These are phyloP conservation scores for Purshia tridentata DNA, from an alignment of 306 rosid species.

Conservation along the genomic window DNA sequence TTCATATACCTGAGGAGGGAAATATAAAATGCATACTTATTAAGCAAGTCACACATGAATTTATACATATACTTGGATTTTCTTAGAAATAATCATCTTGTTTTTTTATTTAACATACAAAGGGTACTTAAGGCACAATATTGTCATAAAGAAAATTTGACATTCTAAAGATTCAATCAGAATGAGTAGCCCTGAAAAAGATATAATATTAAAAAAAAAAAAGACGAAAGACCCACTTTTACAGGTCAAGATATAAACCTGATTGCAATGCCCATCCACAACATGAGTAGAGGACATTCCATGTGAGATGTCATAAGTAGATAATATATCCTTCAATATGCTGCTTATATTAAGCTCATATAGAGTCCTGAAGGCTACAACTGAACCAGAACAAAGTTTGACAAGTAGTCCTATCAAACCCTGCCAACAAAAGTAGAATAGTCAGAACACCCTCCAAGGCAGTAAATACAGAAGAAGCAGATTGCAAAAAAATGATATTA, in stretches of 20 bases:
- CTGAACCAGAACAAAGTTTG: slow-evolving; percentile 81
- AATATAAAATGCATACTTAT: slow-evolving; percentile 9
- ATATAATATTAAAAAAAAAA: too few relatives aligned
- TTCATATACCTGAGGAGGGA: slow-evolving; percentile 60
- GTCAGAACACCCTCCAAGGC: slow-evolving; percentile 27
- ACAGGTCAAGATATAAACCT: slow-evolving; percentile 51
- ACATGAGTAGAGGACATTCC: slow-evolving; percentile 67
- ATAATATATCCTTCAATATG: slow-evolving; percentile 65
- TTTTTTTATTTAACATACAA: background rate
- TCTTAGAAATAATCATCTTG: background rate
- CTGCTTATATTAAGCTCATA: slow-evolving; percentile 78
- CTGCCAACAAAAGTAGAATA: slow-evolving; percentile 48
- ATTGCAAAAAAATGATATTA: slow-evolving; percentile 6
- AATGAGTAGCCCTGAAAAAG: slow-evolving; percentile 12
- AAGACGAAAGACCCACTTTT: background rate
- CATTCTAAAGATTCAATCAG: background rate
- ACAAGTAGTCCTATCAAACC: slow-evolving; percentile 84
- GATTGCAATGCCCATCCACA: slow-evolving; percentile 73
- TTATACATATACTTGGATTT: background rate
- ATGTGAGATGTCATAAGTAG: slow-evolving; percentile 60
- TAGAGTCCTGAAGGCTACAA: slow-evolving; percentile 68
- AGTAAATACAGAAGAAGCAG: slow-evolving; percentile 21
- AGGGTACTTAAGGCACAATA: background rate
- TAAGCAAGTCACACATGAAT: background rate
- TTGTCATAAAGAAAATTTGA: background rate